A percentile compares a stretch with the other conserved stretches of the same genome.
Evolutionary conservation across 2,329 filamentous ascomycete genomes (phyloP).

Genomic region (Sporothrix pseudoabietina): DNA sequence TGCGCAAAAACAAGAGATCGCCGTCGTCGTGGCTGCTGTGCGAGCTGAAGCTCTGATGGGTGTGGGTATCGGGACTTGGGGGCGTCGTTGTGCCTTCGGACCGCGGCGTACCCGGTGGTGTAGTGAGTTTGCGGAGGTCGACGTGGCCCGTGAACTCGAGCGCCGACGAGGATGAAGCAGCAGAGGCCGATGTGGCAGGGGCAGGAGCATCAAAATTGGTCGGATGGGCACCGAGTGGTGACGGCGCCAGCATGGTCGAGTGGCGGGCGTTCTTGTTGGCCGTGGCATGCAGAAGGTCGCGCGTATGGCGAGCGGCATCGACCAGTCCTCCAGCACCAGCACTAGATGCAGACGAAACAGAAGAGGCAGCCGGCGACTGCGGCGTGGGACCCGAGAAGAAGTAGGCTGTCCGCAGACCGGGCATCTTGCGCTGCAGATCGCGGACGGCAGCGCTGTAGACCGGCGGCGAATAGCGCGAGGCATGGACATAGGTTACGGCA

Average conservation of each 20-base stretch:
- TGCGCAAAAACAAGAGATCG: slow-evolving; percentile 50
- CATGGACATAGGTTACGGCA: slow-evolving; percentile 62
- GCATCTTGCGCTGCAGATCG: slow-evolving; percentile 44
- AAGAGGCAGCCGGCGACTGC: neutral
- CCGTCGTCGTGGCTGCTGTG: slow-evolving; percentile 37
- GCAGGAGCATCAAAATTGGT: slow-evolving; percentile 41
- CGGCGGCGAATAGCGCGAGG: slow-evolving; percentile 54
- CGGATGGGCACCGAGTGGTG: slow-evolving; percentile 19
- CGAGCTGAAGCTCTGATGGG: slow-evolving; percentile 51
- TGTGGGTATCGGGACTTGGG: slow-evolving; percentile 25
- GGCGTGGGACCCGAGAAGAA: slow-evolving; percentile 49
- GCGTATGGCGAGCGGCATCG: neutral
- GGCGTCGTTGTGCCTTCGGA: slow-evolving; percentile 26
- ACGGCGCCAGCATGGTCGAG: slow-evolving; percentile 5
- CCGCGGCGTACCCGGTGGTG: slow-evolving; percentile 1
- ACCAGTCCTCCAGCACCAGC: too few relatives aligned
- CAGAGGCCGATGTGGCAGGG: slow-evolving; percentile 30
- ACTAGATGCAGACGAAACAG: neutral
- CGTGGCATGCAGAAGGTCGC: slow-evolving; percentile 25
- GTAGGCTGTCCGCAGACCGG: slow-evolving; percentile 48
- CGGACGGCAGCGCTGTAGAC: slow-evolving; percentile 58
- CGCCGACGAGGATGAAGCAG: slow-evolving; percentile 39
- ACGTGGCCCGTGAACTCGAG: slow-evolving; percentile 51
- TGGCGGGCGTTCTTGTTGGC: slow-evolving; percentile 11
- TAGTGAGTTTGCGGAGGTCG: slow-evolving; percentile 50